Conservation (phyloP, 176 grass and related monocot genomes). For the Musa acuminata region DNA sequence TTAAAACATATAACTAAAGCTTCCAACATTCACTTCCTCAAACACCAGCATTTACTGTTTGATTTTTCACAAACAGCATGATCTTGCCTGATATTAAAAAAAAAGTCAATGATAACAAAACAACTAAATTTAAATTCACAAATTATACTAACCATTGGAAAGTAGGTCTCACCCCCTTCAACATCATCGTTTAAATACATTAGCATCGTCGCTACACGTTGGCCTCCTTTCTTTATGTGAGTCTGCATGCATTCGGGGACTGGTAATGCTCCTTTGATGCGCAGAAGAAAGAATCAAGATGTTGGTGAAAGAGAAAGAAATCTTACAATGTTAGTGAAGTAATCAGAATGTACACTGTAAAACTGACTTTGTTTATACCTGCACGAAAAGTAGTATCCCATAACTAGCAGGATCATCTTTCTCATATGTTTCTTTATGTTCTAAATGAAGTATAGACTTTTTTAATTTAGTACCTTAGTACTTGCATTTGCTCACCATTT, state of each 20-base stretch:
- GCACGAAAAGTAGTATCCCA: conserved; percentile 6
- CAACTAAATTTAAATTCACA: not conserved
- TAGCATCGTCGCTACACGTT: conserved; percentile 87
- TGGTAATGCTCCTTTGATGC: conserved; percentile 1
- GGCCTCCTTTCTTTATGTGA: conserved; percentile 69
- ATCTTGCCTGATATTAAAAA: too few relatives aligned
- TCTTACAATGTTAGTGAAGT: conserved; percentile 81
- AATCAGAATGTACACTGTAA: conserved; percentile 83
- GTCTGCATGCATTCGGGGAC: conserved; percentile 38
- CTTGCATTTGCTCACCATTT: conserved; percentile 91
- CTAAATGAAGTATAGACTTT: not conserved
- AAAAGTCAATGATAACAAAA: too few relatives aligned
- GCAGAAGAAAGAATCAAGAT: not conserved
- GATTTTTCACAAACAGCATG: too few relatives aligned
- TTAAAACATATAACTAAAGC: too few relatives aligned
- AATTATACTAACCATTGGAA: conserved; percentile 49
- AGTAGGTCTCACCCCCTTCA: conserved; percentile 92
- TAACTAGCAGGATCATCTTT: not conserved
- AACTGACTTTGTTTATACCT: conserved; percentile 78
- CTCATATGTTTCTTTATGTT: not conserved
- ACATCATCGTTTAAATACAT: conserved; percentile 96
- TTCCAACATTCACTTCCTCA: too few relatives aligned
- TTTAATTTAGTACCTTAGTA: conserved; percentile 41
- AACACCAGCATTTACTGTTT: too few relatives aligned
- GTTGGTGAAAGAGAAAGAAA: conserved; percentile 13